Base-by-base conservation (phyloP, 805 yeast species). In the Metschnikowia corniflorae region DNA sequence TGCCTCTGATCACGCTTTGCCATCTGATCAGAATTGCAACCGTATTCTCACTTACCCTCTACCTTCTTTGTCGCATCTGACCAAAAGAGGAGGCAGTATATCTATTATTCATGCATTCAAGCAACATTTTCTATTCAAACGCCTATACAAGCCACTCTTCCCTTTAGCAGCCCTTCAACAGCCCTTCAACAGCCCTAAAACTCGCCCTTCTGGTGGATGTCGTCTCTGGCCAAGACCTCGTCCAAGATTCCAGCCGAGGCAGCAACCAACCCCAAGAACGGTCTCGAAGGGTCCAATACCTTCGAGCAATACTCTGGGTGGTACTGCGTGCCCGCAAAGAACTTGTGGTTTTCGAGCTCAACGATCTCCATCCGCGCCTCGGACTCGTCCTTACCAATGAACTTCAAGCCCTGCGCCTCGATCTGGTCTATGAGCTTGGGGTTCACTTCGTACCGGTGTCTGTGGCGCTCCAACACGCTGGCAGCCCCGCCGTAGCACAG, bases 231-330 rank as follows among this genome's bases (percentile, higher is more conserved):
- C 49, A 86, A 66, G 33, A 86, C 75, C 30, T 77, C 71, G 43
- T 83, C 85, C 55, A 93, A 72, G 39, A 80, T 75, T 41, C 96
- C 96, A 31, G 93, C 73, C 31, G 96, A 70, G 14, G 99, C 97
- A 35, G 97, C 97, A 42, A 93, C 85, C 50, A 93, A 76, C 37
- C 99, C 99, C 59, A 93, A 75, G 70, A 93, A 86, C 37, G 99
- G 99, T 61, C 85, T 78, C 18, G 97, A 89, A 37, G 99, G 98
- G 53, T 88, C 95, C 58, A 93, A 75, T 18, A 94, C 98, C 66
- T 94, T 88, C 33, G 97, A 88, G 49, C 89, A 74, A 63, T 93
- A 93, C 70, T 93, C 99, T 22, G 99, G 99, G 61, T 93, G 99
- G 69, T 89, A 93, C 72, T 93, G 99, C 22, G 97, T 85, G 47